Conservation (phyloP, 1,139 yeast species). For the Yamadazyma triangularis region DNA sequence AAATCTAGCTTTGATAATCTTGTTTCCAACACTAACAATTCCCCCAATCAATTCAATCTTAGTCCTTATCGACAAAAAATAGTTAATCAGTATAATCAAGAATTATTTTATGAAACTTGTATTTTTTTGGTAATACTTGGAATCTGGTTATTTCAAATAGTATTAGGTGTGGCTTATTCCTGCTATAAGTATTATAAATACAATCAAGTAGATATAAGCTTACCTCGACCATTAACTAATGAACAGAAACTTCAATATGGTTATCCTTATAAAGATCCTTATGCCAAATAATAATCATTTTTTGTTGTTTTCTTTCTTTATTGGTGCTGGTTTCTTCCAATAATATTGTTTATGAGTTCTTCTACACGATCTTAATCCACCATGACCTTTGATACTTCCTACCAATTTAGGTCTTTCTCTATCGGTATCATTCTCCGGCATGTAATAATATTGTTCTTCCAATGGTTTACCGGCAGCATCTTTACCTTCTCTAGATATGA, state of each 20-base stretch:
- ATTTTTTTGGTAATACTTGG: conserved; percentile 41
- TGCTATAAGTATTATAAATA: conserved; percentile 7
- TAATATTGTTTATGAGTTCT: conserved; percentile 90
- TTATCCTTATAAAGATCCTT: conserved; percentile 22
- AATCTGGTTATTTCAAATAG: conserved; percentile 44
- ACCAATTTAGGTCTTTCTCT: conserved; percentile 64
- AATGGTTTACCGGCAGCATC: conserved; percentile 95
- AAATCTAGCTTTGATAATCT: conserved; percentile 3
- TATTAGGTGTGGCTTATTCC: conserved; percentile 26
- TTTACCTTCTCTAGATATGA: conserved; percentile 81
- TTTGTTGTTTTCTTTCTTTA: conserved; percentile 34
- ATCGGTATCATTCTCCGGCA: conserved; percentile 78
- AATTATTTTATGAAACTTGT: conserved; percentile 41
- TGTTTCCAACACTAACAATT: conserved; percentile 49
- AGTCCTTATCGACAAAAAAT: conserved; percentile 19
- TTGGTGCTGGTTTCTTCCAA: conserved; percentile 72
- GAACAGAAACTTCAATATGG: conserved; percentile 25
- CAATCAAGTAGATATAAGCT: conserved; percentile 13
- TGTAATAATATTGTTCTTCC: conserved; percentile 90
- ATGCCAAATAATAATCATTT: conserved; percentile 14
- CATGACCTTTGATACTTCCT: conserved; percentile 72
- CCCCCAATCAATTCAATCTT: conserved; percentile 29
- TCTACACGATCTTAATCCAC: conserved; percentile 83
- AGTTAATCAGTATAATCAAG: conserved; percentile 24
- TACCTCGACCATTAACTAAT: conserved; percentile 27